Evolutionary conservation across 352 stramenopile genomes (phyloP), one percentile per base, ranked within the genome.

Genomic region (Pythium rishiriense): DNA sequence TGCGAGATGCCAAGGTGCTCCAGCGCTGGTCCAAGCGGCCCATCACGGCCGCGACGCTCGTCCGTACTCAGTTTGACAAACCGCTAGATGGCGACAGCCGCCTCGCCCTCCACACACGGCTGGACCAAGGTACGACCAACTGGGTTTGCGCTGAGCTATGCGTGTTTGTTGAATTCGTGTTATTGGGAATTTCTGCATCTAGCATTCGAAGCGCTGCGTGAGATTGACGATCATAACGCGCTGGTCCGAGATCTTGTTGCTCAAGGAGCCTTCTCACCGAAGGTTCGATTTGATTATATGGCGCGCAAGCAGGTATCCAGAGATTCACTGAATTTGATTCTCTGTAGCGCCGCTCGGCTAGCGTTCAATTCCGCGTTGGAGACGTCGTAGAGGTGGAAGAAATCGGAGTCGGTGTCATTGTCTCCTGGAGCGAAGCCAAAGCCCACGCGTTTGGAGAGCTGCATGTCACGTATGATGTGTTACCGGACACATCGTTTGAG

Each of bases 171-270:
- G 19, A n/a, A 17, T 21, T 43, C 14, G 8, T 6, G n/a, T n/a
- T n/a, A n/a, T 43, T 19, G 14, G 3, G 37, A 17, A 2, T 43
- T 12, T 11, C 31, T 12, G 31, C 37, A 43, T 66, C 3, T 25
- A 70, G 85, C 74, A 0, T 96, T 96, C 54, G 58, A 72, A 1
- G 61, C 71, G 17, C 53, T 96, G 3, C 78, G 75, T 14, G 54
- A 76, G 11, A 64, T 96, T 11, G 81, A 91, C 45, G 73, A 90
- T 53, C 85, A 96, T 39, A 91, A 92, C 50, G 79, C 81, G 0
- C 59, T 93, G 12, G 70, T 91, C 21, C 58, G 74, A 6, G 64
- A 81, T 39, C 73, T 91, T 29, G 62, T 64, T 10, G 70, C 66
- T 7, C 72, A 83, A 53, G 74, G 73, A 19, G 59, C 69, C 0